Base-by-base conservation (phyloP, 2,329 filamentous ascomycete species). In the Diaporthe sp. region DNA sequence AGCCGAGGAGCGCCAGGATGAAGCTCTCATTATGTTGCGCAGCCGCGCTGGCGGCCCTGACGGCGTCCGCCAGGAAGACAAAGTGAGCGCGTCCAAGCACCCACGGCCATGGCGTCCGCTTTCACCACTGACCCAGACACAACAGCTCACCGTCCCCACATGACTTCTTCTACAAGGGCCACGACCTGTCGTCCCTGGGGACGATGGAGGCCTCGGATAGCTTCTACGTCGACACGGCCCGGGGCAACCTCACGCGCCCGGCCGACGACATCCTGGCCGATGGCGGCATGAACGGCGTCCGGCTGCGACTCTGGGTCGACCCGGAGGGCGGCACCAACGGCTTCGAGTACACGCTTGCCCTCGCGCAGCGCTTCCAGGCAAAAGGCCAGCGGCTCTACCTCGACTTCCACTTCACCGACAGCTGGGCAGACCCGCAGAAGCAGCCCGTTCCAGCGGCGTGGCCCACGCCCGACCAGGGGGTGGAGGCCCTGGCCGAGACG, bases 381-480 rank as follows among this genome's bases (percentile, higher is more conserved):
- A 91, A 88, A 0, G 92, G 92, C 0, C 82, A 94, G 73, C 85
- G 85, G 4, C 86, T 94, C 57, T 90, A 89, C 78, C 84, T 94
- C 28, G 90, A 93, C 78, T 85, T 94, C 76, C 92, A 94, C 82
- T 91, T 90, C 79, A 91, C 89, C 81, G 92, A 94, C 83, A 93
- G 90, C 1, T 94, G 92, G 93, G 93, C 93, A 0, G 92, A 94
- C 79, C 92, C 93, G 0, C 85, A 82, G 2, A 83, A 93, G 73
- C 93, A 95, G 81, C 84, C 83, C 1, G 90, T 89, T 6, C 93
- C 93, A 0, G 85, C 88, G 0, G 92, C 90, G 10, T 95, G 93
- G 93, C 89, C 90, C 0, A 88, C 87, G 0, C 61, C 61, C 1
- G 63, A 67, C 28, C 28, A 51, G 20, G 87, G 86, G 70, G 88